Base-by-base conservation (phyloP, 2,329 filamentous ascomycete genomes). In the Colletotrichum filicis region DNA sequence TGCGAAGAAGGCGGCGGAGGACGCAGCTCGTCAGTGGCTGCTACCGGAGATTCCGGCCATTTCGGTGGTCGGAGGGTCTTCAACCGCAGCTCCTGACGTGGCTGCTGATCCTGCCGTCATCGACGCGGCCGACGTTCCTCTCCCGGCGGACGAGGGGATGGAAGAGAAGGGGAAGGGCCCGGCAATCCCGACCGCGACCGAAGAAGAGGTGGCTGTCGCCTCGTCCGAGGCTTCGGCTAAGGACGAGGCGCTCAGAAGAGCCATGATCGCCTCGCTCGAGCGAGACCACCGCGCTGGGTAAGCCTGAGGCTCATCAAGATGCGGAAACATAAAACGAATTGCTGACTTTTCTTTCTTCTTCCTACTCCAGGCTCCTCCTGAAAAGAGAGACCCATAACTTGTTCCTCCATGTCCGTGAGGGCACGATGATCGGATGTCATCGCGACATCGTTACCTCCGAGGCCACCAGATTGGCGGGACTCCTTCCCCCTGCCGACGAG, bases 381-480 rank as follows among this genome's bases (percentile, higher is more conserved):
- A 64, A 26, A 1, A n/a, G 42, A 19, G 28, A 53, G 4, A 53
- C n/a, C 2, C 35, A 62, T 7, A 46, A 58, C 6, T 46, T 35
- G 11, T 72, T 71, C 32, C 30, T 75, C 22, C 30, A 53, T 5
- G 32, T 75, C 16, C 52, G 49, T 14, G 69, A 63, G 16, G 56
- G 46, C 22, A 35, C 24, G 4, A 22, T 22, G 7, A n/a, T 60
- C 11, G 16, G 22, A 9, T 53, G 26, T 9, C 82, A 84, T 71
- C 82, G 82, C 52, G 77, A 80, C 49, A 77, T 84, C 61, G 72
- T 84, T 28, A 73, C 75, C 53, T 73, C 77, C 4, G 76, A 82
- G 28, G 83, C 83, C 6, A 77, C 74, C 6, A 83, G 79, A 78
- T 80, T 84, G 61, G 77, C 78, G 5, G 76, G 80, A n/a, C 75